These are phyloP conservation scores for Alternaria gaisen DNA, from an alignment of 2,329 filamentous ascomycete genomes.

Conservation along the genomic window DNA sequence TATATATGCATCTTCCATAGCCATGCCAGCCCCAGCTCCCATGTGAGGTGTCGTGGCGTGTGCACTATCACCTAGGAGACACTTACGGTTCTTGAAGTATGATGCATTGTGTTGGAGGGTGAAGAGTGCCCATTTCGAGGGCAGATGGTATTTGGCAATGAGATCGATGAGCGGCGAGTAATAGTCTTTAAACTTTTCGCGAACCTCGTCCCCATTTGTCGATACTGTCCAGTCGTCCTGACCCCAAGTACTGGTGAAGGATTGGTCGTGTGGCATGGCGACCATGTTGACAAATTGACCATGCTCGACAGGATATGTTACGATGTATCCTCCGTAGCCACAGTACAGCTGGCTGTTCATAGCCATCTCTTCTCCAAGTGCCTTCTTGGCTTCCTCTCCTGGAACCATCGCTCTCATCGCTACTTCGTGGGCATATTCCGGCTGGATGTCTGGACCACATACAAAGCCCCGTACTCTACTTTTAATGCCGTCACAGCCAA, in stretches of 20 bases:
- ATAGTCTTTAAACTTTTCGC: slow-evolving; percentile 25
- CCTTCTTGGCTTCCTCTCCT: slow-evolving; percentile 59
- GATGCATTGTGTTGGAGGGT: slow-evolving; percentile 57
- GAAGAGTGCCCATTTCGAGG: slow-evolving; percentile 63
- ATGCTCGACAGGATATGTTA: slow-evolving; percentile 68
- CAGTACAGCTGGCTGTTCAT: slow-evolving; percentile 64
- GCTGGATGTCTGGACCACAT: slow-evolving; percentile 57
- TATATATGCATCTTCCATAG: slow-evolving; percentile 62
- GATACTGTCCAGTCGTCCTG: slow-evolving; percentile 30
- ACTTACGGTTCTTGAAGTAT: slow-evolving; percentile 54
- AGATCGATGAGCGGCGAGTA: slow-evolving; percentile 24
- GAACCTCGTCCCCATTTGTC: slow-evolving; percentile 27
- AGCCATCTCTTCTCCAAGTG: slow-evolving; percentile 59
- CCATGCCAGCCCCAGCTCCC: slow-evolving; percentile 63
- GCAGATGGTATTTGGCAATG: slow-evolving; percentile 18
- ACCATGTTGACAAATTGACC: slow-evolving; percentile 63
- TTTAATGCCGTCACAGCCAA: slow-evolving; percentile 72
- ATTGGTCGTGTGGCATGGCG: slow-evolving; percentile 22
- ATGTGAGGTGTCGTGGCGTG: slow-evolving; percentile 63
- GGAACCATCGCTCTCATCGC: slow-evolving; percentile 69
- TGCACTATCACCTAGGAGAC: slow-evolving; percentile 63
- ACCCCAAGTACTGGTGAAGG: slow-evolving; percentile 14
- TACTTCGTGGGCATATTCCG: slow-evolving; percentile 64
- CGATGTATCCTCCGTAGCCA: slow-evolving; percentile 64
- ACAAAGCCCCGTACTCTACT: slow-evolving; percentile 63